Conservation (phyloP, 306 rosid genomes). For the Mimosa pudica region DNA sequence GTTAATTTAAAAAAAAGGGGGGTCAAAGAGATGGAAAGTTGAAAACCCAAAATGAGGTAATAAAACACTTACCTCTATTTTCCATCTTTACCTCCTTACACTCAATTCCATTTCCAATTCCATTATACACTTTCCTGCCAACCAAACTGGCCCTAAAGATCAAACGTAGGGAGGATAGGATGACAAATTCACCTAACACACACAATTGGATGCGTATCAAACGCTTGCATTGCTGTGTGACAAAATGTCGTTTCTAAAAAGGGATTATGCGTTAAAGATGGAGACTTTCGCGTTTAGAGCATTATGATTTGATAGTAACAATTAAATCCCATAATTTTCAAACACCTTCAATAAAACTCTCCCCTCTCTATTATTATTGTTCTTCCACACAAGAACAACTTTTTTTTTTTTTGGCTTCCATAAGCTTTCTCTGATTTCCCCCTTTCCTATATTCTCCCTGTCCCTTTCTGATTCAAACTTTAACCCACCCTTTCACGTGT, state of each 20-base stretch:
- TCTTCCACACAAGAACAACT: no score
- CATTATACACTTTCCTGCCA: no score
- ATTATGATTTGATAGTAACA: background rate
- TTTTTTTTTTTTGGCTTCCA: background rate
- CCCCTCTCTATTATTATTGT: no score
- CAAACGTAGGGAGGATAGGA: background rate
- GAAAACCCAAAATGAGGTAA: background rate
- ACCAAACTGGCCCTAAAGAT: no score
- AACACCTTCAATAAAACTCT: background rate
- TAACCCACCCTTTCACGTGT: slow-evolving; percentile 41
- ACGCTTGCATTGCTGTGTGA: background rate
- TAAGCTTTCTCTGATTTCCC: slow-evolving; percentile 15
- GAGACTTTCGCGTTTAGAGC: background rate
- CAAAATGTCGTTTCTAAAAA: background rate
- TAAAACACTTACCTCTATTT: no score
- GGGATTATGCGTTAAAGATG: background rate
- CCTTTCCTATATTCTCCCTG: slow-evolving; percentile 36
- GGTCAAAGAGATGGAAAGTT: background rate
- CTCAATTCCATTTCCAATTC: no score
- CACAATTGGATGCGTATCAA: background rate
- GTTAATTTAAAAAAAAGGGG: background rate
- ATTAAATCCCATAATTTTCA: background rate
- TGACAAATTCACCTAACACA: background rate
- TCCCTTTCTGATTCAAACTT: slow-evolving; percentile 46
- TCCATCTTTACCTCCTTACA: no score